These are phyloP conservation scores for Corinectria fuckeliana DNA, from an alignment of 2,329 filamentous ascomycete species.

Conservation along the genomic window DNA sequence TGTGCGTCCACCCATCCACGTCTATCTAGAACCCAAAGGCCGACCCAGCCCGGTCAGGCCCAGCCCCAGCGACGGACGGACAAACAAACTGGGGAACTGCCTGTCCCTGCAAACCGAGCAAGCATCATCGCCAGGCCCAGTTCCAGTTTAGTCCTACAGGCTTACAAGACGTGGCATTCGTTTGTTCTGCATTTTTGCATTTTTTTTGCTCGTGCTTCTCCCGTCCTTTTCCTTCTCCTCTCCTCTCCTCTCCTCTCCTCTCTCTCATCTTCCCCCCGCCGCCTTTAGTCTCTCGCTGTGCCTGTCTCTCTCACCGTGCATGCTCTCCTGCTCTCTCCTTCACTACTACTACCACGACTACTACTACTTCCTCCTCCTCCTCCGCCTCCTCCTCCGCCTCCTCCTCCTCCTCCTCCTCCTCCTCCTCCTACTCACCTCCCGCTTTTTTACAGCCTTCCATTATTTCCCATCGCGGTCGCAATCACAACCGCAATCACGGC, in stretches of 20 bases:
- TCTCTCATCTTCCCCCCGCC: background rate
- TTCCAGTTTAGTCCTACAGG: constrained; percentile 34
- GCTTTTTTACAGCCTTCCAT: background rate
- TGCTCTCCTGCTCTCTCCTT: too few relatives aligned
- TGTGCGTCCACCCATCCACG: constrained; percentile 11
- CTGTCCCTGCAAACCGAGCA: constrained; percentile 36
- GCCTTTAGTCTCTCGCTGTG: background rate
- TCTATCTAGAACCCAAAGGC: constrained; percentile 4
- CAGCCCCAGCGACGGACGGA: constrained; percentile 15
- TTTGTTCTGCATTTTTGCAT: constrained; percentile 26
- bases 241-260: constrained; percentile 1
- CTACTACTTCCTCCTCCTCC: constrained; percentile 2
- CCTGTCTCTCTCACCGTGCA: too few relatives aligned
- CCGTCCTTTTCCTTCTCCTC: background rate
- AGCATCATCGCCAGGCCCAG: constrained; percentile 32
- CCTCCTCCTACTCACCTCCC: too few relatives aligned
- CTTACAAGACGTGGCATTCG: constrained; percentile 38
- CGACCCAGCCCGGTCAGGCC: constrained; percentile 6
- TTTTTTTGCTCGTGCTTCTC: constrained; percentile 25
- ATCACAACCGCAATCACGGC: background rate
- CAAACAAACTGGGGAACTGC: constrained; percentile 25
- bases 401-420: background rate
- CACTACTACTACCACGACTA: too few relatives aligned
- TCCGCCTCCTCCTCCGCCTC: background rate
- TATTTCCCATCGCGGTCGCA: too few relatives aligned